These are phyloP conservation scores for Verticillium nonalfalfae DNA, from an alignment of 2,329 filamentous ascomycete species.

Conservation along the genomic window DNA sequence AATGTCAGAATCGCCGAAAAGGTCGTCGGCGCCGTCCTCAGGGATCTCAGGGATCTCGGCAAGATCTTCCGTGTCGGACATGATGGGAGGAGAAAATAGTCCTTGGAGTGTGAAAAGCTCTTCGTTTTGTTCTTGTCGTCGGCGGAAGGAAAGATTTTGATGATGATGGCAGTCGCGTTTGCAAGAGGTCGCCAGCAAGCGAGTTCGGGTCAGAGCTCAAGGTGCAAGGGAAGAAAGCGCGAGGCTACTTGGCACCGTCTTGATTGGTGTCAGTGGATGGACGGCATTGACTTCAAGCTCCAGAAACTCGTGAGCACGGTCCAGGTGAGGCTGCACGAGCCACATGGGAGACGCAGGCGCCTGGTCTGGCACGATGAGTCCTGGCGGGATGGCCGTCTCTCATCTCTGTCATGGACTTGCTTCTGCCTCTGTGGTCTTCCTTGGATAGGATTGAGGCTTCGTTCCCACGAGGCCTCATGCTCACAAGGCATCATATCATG, in stretches of 20 bases:
- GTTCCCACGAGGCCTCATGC: too few species aligned
- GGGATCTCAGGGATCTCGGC: slow-evolving; percentile 39
- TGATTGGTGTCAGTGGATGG: neutral
- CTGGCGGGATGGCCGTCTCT: too few species aligned
- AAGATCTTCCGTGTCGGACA: slow-evolving; percentile 52
- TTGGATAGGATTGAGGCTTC: too few species aligned
- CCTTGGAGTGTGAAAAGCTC: too few species aligned
- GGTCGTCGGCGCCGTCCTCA: slow-evolving; percentile 52
- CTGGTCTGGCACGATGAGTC: too few species aligned
- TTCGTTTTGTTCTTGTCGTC: too few species aligned
- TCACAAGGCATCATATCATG: too few species aligned
- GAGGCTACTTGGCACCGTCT: slow-evolving; percentile 4
- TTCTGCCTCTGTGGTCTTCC: too few species aligned
- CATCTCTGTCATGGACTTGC: too few species aligned
- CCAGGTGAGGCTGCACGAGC: neutral
- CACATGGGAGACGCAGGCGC: neutral
- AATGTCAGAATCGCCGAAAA: slow-evolving; percentile 52
- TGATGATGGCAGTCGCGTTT: neutral
- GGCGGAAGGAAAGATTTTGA: too few species aligned
- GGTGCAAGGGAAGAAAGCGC: slow-evolving; percentile 1
- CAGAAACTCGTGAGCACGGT: neutral
- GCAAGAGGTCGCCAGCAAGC: neutral
- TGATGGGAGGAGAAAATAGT: slow-evolving; percentile 16
- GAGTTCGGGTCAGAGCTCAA: neutral
- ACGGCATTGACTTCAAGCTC: neutral